Evolutionary conservation across 495 filamentous ascomycete species (phyloP).

Genomic region (Penicillium cosmopolitanum): DNA sequence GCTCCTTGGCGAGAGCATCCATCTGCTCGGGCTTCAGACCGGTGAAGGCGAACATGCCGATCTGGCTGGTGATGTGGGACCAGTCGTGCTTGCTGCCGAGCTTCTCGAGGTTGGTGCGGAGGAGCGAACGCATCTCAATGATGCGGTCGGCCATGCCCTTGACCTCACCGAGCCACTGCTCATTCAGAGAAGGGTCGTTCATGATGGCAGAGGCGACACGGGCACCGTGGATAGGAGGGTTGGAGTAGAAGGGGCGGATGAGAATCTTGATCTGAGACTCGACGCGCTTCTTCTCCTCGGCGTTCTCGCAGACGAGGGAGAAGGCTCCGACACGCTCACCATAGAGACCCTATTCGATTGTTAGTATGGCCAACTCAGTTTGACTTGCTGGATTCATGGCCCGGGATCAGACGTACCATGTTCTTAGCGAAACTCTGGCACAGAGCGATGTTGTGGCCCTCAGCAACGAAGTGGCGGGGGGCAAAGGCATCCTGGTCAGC

Average conservation of each 20-base stretch:
- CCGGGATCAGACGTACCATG: constrained; percentile 64
- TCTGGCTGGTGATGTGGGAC: constrained; percentile 97
- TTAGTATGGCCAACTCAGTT: neutral
- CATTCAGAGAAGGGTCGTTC: constrained; percentile 81
- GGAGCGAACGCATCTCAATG: constrained; percentile 92
- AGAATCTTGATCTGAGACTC: constrained; percentile 99
- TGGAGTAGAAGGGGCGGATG: constrained; percentile 95
- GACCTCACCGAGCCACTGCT: constrained; percentile 95
- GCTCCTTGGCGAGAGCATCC: constrained; percentile 90
- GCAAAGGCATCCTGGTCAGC: constrained; percentile 92
- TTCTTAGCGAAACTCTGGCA: constrained; percentile 99
- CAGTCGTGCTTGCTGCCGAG: constrained; percentile 95
- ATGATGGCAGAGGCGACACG: constrained; percentile 93
- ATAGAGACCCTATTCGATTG: constrained; percentile 75
- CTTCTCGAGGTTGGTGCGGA: constrained; percentile 92
- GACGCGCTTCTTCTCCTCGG: constrained; percentile 93
- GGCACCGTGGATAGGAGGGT: constrained; percentile 94
- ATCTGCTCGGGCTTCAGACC: constrained; percentile 92
- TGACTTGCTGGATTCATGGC: neutral
- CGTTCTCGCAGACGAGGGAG: constrained; percentile 80
- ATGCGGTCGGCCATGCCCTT: constrained; percentile 99
- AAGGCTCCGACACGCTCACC: constrained; percentile 98
- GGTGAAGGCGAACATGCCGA: constrained; percentile 99
- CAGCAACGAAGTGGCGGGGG: constrained; percentile 84
- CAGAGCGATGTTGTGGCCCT: constrained; percentile 88